A percentile compares a stretch with the other conserved stretches of the same genome.
Evolutionary conservation across 768 basidiomycete species (phyloP).

Genomic region (Hericium alpestre): DNA sequence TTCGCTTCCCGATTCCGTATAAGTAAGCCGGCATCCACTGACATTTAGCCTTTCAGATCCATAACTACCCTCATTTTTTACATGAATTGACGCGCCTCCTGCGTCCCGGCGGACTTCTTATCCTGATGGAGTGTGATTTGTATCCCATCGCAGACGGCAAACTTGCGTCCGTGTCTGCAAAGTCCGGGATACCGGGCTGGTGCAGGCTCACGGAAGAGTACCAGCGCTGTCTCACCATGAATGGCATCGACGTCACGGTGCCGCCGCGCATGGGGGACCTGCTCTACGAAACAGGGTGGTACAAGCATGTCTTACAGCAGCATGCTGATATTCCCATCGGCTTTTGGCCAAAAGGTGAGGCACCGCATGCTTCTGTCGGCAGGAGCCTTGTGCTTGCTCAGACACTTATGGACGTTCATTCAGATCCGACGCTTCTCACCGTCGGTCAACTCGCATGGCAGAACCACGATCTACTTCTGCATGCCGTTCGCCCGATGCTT

Average conservation of each 20-base stretch:
- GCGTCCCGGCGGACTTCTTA: conserved; percentile 59
- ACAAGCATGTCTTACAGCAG: conserved; percentile 43
- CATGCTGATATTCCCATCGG: conserved; percentile 59
- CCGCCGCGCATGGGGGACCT: conserved; percentile 44
- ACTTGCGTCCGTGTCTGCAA: conserved; percentile 20
- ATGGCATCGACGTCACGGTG: conserved; percentile 46
- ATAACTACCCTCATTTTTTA: conserved; percentile 49
- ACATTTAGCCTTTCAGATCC: conserved; percentile 31
- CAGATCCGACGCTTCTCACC: conserved; percentile 49
- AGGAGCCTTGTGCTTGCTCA: conserved; percentile 2
- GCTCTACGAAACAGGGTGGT: conserved; percentile 37
- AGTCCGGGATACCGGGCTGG: conserved; percentile 45
- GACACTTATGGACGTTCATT: conserved; percentile 3
- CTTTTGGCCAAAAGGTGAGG: conserved; percentile 52
- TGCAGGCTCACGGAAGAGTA: conserved; percentile 54
- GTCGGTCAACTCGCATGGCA: conserved; percentile 68
- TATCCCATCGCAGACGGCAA: conserved; percentile 39
- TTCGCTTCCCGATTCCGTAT: conserved; percentile 3
- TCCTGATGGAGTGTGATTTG: conserved; percentile 54
- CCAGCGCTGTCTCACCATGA: conserved; percentile 38
- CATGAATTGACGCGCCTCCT: conserved; percentile 55
- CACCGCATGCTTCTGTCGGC: conserved; percentile 8
- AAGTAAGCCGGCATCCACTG: not conserved
- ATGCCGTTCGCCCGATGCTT: conserved; percentile 52
- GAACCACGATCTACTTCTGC: conserved; percentile 56